phyloP scores from a whole-genome alignment of 2,329 filamentous ascomycete species.

The Aspergillus ochraceus region DNA sequence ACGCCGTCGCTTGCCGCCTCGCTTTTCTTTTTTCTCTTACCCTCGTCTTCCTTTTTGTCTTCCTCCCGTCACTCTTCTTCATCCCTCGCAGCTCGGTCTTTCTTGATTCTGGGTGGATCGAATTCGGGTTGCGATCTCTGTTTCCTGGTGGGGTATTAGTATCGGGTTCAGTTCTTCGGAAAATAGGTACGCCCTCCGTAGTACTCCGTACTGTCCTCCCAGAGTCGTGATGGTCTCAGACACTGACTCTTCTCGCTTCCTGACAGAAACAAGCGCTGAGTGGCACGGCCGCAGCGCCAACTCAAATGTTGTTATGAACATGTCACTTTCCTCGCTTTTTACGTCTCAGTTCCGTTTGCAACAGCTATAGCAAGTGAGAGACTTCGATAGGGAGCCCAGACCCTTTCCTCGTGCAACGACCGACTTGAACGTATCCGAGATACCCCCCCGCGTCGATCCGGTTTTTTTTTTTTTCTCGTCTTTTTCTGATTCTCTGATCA shows the following conservation, averaged over 20 bases:
- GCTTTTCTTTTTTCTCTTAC: not conserved
- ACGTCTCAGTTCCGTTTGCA: constrained; percentile 7
- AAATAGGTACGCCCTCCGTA: not conserved
- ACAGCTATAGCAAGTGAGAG: constrained; percentile 1
- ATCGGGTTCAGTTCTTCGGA: not conserved
- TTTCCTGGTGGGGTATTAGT: not conserved
- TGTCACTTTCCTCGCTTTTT: constrained; percentile 22
- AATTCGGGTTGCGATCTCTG: not conserved
- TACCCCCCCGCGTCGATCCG: not conserved
- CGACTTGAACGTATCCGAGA: not conserved
- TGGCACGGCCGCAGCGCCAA: constrained; percentile 33
- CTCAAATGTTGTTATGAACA: constrained; percentile 28
- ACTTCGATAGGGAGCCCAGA: not conserved
- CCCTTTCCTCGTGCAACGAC: not conserved
- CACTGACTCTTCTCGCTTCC: not conserved
- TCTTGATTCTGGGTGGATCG: not conserved
- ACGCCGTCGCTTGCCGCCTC: not conserved
- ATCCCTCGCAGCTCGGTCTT: not conserved
- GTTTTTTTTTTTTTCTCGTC: not conserved
- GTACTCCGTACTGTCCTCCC: not conserved
- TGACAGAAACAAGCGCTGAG: constrained; percentile 26
- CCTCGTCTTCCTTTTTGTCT: not conserved
- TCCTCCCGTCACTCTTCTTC: not conserved
- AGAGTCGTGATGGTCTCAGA: not conserved
- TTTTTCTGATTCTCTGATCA: not conserved